phyloP scores from a whole-genome alignment of 441 rosid species.

The Gossypium davidsonii region DNA sequence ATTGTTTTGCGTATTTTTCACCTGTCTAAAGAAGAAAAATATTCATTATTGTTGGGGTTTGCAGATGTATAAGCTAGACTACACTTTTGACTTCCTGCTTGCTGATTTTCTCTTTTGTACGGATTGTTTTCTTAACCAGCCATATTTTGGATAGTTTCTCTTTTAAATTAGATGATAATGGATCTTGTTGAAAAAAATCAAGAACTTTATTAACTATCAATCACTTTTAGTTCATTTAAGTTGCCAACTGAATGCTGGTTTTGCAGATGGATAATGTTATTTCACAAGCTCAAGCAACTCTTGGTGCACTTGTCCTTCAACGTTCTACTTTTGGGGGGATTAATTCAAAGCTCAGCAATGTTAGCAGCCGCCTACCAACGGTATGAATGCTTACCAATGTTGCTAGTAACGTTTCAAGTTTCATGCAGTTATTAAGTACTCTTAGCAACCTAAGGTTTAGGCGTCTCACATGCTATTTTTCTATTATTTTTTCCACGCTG shows the following conservation, averaged over 20 bases:
- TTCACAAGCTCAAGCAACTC: constrained; percentile 93
- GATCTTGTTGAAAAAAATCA: not conserved
- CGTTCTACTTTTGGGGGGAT: constrained; percentile 90
- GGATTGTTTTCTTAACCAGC: not conserved
- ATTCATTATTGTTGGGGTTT: not conserved
- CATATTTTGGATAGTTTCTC: not conserved
- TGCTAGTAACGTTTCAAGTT: not conserved
- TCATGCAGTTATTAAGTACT: not conserved
- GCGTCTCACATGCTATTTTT: not conserved
- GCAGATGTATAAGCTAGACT: not conserved
- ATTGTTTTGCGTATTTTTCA: not conserved
- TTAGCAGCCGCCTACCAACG: constrained; percentile 86
- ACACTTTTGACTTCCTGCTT: not conserved
- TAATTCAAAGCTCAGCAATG: constrained; percentile 85
- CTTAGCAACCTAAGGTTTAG: not conserved
- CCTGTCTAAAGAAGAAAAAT: not conserved
- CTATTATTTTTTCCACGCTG: not conserved
- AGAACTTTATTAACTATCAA: not conserved
- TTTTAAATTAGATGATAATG: not conserved
- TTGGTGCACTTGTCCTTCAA: constrained; percentile 76
- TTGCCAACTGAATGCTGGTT: constrained; percentile 15
- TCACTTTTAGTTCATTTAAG: not conserved
- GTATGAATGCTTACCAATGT: constrained; percentile 28
- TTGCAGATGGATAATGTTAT: constrained; percentile 84
- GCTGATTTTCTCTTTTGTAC: not conserved